phyloP scores from a whole-genome alignment of 1,139 yeast species.

The Kodamaea sp. region DNA sequence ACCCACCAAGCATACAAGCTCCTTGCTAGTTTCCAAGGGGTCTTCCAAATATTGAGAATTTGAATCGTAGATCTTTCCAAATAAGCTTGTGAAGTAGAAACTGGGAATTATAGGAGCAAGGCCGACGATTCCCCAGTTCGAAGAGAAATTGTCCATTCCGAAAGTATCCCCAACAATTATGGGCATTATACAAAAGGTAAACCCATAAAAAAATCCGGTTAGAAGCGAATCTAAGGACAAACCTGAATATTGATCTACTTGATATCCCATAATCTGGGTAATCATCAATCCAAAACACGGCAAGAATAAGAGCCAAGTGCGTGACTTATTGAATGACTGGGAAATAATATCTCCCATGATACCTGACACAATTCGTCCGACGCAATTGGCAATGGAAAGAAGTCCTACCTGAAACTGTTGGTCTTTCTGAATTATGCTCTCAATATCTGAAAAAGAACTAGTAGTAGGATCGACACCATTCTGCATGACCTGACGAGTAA shows the following conservation, averaged over 20 bases:
- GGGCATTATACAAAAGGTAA: slow-evolving; percentile 58
- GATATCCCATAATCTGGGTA: slow-evolving; percentile 45
- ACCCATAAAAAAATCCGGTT: slow-evolving; percentile 60
- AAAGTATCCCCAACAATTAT: slow-evolving; percentile 58
- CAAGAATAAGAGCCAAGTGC: slow-evolving; percentile 48
- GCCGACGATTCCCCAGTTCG: slow-evolving; percentile 59
- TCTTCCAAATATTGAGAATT: slow-evolving; percentile 22
- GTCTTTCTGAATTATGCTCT: slow-evolving; percentile 41
- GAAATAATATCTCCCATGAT: slow-evolving; percentile 52
- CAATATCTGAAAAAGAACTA: slow-evolving; percentile 17
- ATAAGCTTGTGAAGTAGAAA: slow-evolving; percentile 48
- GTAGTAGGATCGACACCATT: slow-evolving; percentile 6
- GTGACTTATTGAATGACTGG: slow-evolving; percentile 41
- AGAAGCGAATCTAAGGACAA: slow-evolving; percentile 43
- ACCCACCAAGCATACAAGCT: slow-evolving; percentile 36
- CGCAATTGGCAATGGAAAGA: slow-evolving; percentile 54
- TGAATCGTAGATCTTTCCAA: slow-evolving; percentile 54
- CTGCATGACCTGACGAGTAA: slow-evolving; percentile 23
- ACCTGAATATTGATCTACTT: slow-evolving; percentile 25
- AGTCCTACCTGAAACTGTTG: slow-evolving; percentile 61
- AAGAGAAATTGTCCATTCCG: slow-evolving; percentile 55
- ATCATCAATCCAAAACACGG: slow-evolving; percentile 45
- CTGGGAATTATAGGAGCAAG: slow-evolving; percentile 57
- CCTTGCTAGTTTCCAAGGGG: slow-evolving; percentile 1
- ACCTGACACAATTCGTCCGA: slow-evolving; percentile 55